These are phyloP conservation scores for Myxozyma lipomycoides DNA, from an alignment of 805 yeast genomes.

Conservation along the genomic window DNA sequence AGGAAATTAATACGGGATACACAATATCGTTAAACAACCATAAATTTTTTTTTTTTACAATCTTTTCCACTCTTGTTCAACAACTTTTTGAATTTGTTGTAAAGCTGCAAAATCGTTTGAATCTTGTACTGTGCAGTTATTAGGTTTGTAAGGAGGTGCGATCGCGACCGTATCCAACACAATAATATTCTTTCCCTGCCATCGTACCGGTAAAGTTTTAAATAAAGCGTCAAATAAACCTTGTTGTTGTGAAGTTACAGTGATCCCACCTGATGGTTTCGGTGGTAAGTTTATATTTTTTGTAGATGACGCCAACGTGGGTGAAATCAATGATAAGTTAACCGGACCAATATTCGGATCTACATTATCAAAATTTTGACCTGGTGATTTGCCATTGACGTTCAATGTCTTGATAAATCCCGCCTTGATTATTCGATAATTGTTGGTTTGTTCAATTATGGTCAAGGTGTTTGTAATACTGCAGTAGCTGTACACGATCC, in stretches of 20 bases:
- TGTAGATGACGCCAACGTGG: constrained; percentile 32
- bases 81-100: no score
- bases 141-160: constrained; percentile 44
- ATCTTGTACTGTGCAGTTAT: no score
- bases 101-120: no score
- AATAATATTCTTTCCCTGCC: constrained; percentile 45
- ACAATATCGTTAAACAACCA: no score
- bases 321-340: constrained; percentile 33
- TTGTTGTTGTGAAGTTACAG: constrained; percentile 45
- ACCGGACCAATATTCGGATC: constrained; percentile 39
- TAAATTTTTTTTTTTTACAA: no score
- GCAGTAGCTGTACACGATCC: constrained; percentile 60
- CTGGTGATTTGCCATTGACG: constrained; percentile 42
- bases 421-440: constrained; percentile 53
- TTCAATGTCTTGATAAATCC: constrained; percentile 54
- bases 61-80: no score
- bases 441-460: constrained; percentile 34
- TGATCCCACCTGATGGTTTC: constrained; percentile 37
- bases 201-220: constrained; percentile 46
- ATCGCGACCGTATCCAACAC: constrained; percentile 47
- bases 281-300: constrained; percentile 31
- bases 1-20: no score
- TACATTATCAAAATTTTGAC: constrained; percentile 35
- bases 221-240: constrained; percentile 43
- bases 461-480: constrained; percentile 46